Evolutionary conservation across 805 yeast genomes (phyloP).

Genomic region (Trichomonascus vanleenenianus): DNA sequence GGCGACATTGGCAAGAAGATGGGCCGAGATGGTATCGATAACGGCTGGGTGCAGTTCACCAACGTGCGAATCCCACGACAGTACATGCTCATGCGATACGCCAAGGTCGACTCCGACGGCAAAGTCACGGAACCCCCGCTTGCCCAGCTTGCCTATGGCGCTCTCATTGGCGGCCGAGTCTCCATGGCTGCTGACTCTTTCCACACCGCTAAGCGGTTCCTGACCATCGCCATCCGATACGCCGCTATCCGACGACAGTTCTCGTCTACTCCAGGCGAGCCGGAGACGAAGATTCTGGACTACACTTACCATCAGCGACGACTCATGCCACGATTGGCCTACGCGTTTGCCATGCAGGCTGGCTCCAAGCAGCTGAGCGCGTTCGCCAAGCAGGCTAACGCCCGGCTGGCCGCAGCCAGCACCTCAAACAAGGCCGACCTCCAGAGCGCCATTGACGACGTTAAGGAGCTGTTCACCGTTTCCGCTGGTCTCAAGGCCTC

Average conservation of each 20-base stretch:
- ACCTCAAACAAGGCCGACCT: constrained; percentile 42
- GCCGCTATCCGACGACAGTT: constrained; percentile 89
- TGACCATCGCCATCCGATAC: constrained; percentile 80
- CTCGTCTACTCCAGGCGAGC: constrained; percentile 38
- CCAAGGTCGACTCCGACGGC: constrained; percentile 62
- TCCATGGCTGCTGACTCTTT: constrained; percentile 82
- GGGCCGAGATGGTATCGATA: constrained; percentile 95
- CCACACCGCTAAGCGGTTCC: constrained; percentile 68
- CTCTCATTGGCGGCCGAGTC: constrained; percentile 82
- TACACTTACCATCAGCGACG: constrained; percentile 88
- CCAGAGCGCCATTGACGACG: constrained; percentile 41
- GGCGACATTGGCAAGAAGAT: constrained; percentile 94
- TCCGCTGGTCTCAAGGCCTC: constrained; percentile 87
- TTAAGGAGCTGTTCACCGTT: constrained; percentile 73
- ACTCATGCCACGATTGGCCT: constrained; percentile 75
- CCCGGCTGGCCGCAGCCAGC: constrained; percentile 36
- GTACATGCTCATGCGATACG: constrained; percentile 74
- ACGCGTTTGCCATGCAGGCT: constrained; percentile 66
- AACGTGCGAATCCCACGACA: constrained; percentile 77
- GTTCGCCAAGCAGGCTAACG: constrained; percentile 33
- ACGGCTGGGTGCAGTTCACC: constrained; percentile 93
- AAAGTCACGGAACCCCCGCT: constrained; percentile 72
- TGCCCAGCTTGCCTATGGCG: constrained; percentile 84
- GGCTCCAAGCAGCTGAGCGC: constrained; percentile 57
- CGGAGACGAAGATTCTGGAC: constrained; percentile 70